A percentile compares a stretch with the other conserved stretches of the same genome.
Evolutionary conservation across 129 eudicot genomes (phyloP).

Genomic region (Escallonia rubra): DNA sequence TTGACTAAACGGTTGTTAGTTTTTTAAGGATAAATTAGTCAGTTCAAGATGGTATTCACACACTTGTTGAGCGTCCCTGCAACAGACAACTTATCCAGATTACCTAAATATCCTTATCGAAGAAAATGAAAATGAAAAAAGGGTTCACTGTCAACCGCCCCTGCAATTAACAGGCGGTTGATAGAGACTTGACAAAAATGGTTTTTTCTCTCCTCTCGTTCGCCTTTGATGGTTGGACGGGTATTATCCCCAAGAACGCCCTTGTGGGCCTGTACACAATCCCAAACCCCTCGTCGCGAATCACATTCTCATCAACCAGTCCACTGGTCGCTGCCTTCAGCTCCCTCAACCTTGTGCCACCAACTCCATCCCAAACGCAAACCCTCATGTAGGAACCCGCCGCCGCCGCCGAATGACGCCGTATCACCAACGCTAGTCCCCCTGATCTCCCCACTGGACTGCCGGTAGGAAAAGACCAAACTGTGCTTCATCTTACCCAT

Average conservation of each 20-base stretch:
- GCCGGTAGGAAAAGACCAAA: conserved; percentile 69
- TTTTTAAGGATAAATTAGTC: too few species aligned
- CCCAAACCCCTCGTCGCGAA: conserved; percentile 97
- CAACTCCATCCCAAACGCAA: conserved; percentile 97
- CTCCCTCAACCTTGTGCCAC: conserved; percentile 91
- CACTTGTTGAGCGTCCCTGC: too few species aligned
- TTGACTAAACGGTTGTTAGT: too few species aligned
- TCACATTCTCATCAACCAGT: conserved; percentile 73
- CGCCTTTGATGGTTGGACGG: conserved; percentile 61
- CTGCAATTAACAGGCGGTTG: too few species aligned
- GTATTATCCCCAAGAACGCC: conserved; percentile 74
- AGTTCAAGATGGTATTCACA: too few species aligned
- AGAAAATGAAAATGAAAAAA: too few species aligned
- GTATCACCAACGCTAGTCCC: conserved; percentile 50
- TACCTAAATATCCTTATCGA: too few species aligned
- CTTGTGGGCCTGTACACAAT: conserved; percentile 69
- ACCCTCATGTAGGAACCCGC: conserved; percentile 69
- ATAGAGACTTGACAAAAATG: too few species aligned
- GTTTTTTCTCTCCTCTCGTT: too few species aligned
- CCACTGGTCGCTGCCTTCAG: conserved; percentile 74
- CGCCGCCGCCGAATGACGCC: conserved; percentile 55
- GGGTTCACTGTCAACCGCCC: too few species aligned
- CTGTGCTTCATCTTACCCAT: conserved; percentile 81
- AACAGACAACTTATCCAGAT: too few species aligned
- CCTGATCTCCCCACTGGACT: conserved; percentile 84